Conservation (phyloP, 164 flowering plant species). For the Liquidambar formosana region DNA sequence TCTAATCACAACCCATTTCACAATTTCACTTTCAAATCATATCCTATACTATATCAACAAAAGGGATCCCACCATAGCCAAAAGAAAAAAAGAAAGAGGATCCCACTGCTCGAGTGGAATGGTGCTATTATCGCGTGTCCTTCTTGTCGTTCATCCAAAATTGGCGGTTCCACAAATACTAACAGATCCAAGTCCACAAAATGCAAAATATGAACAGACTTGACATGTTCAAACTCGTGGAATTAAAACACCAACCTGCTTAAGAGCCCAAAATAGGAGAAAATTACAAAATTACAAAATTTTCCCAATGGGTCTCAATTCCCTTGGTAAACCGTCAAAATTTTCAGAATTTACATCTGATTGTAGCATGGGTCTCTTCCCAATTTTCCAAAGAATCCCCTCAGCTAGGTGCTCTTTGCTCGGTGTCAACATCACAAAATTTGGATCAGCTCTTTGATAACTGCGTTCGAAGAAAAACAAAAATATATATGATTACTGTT, state of each 20-base stretch:
- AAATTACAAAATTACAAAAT: constrained; percentile 42
- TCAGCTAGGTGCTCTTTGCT: constrained; percentile 89
- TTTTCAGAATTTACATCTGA: constrained; percentile 67
- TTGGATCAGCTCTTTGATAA: constrained; percentile 91
- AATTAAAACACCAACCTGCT: neutral
- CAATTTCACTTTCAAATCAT: too few relatives aligned
- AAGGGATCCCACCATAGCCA: too few relatives aligned
- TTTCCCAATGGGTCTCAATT: constrained; percentile 68
- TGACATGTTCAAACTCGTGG: neutral
- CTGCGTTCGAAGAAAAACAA: constrained; percentile 35
- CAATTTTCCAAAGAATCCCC: constrained; percentile 61
- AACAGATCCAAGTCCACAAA: neutral
- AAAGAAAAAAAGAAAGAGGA: too few relatives aligned
- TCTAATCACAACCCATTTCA: too few relatives aligned
- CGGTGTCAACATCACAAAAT: constrained; percentile 90
- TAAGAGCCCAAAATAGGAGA: neutral
- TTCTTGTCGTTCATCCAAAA: too few relatives aligned
- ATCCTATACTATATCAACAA: too few relatives aligned
- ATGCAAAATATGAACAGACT: neutral
- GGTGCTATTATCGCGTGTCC: too few relatives aligned
- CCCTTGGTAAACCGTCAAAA: constrained; percentile 65
- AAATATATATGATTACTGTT: neutral
- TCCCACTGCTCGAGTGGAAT: too few relatives aligned
- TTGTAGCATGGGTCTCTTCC: constrained; percentile 68
- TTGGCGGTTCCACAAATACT: too few relatives aligned